A percentile compares a stretch with the other conserved stretches of the same genome.
Evolutionary conservation across 768 basidiomycete genomes (phyloP).

Genomic region (Chlorophyllum brunneum): DNA sequence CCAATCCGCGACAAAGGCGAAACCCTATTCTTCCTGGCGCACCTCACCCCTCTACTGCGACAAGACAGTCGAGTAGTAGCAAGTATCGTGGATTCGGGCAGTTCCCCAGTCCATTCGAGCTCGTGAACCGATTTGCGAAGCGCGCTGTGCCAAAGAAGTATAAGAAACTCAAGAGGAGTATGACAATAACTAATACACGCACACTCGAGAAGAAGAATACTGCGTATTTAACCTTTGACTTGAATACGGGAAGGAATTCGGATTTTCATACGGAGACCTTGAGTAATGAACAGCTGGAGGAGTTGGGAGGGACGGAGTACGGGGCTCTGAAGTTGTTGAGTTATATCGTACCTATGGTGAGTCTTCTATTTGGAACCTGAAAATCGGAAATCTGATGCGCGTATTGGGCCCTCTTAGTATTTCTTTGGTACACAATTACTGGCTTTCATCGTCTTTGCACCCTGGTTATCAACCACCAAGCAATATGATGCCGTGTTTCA

Average conservation of each 20-base stretch:
- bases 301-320: constrained; percentile 76
- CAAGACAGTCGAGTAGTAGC: constrained; percentile 8
- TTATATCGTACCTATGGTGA: constrained; percentile 43
- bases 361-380: constrained; percentile 14
- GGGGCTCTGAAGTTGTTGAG: constrained; percentile 52
- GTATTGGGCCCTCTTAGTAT: constrained; percentile 51
- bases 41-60: not conserved
- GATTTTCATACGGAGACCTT: constrained; percentile 50
- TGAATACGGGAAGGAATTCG: constrained; percentile 59
- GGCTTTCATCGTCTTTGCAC: constrained; percentile 53
- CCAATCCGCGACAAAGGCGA: constrained; percentile 4
- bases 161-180: constrained; percentile 40
- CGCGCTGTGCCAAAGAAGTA: constrained; percentile 41
- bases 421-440: constrained; percentile 56
- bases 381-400: not conserved
- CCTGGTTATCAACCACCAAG: constrained; percentile 47
- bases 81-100: constrained; percentile 43
- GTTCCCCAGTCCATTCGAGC: constrained; percentile 40
- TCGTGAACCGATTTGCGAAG: constrained; percentile 35
- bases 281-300: constrained; percentile 64
- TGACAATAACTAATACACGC: constrained; percentile 47
- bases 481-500: constrained; percentile 46
- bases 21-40: not conserved
- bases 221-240: constrained; percentile 33
- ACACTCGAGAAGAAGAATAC: constrained; percentile 33